phyloP scores from a whole-genome alignment of 306 rosid species.

The Citrullus mucosospermus region DNA sequence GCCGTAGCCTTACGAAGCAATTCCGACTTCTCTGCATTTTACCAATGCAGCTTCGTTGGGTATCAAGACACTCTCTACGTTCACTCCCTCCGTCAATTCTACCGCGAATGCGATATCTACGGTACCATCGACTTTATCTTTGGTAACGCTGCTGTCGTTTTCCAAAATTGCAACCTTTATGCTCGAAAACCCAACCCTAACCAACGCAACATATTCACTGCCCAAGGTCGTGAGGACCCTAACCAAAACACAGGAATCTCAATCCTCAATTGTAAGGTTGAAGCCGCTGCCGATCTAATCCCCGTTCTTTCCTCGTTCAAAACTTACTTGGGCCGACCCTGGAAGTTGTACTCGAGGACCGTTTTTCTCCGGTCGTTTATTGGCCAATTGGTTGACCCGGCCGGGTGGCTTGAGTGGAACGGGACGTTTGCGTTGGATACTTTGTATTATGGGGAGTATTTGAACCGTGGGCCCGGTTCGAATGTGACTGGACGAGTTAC shows the following conservation, averaged over 20 bases:
- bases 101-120: constrained; percentile 70
- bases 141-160: constrained; percentile 65
- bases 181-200: constrained; percentile 50
- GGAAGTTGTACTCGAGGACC: constrained; percentile 68
- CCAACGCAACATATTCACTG: constrained; percentile 69
- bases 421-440: constrained; percentile 60
- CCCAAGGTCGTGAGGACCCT: constrained; percentile 78
- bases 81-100: constrained; percentile 85
- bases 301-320: constrained; percentile 34
- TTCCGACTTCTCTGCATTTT: constrained; percentile 66
- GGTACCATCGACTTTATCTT: constrained; percentile 83
- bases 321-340: constrained; percentile 67
- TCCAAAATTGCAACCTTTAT: constrained; percentile 70
- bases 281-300: constrained; percentile 50
- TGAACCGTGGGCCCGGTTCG: constrained; percentile 59
- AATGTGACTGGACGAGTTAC: constrained; percentile 42
- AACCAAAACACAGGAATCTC: constrained; percentile 83
- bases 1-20: constrained; percentile 72
- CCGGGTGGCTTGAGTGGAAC: constrained; percentile 76
- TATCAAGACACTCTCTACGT: constrained; percentile 91
- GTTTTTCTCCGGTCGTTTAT: constrained; percentile 38
- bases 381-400: constrained; percentile 47
- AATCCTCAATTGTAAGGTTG: constrained; percentile 41
- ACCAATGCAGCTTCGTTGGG: constrained; percentile 67
- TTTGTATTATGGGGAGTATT: constrained; percentile 62